phyloP scores from a whole-genome alignment of 148 eudicot species.

The Mesembryanthemum crystallinum region DNA sequence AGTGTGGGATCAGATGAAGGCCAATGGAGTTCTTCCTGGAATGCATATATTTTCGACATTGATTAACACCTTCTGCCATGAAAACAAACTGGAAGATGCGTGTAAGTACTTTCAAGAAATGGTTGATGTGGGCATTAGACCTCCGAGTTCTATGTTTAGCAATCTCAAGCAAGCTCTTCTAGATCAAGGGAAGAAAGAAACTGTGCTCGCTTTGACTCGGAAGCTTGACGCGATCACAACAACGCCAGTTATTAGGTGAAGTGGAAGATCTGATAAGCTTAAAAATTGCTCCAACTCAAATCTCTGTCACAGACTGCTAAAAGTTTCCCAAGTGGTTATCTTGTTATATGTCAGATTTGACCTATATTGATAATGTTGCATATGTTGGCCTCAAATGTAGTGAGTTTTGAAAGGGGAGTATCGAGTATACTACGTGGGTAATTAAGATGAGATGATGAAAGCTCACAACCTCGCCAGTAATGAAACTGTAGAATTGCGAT shows the following conservation, averaged over 20 bases:
- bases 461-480: no score
- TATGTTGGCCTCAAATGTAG: background rate
- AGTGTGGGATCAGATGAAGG: constrained; percentile 82
- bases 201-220: constrained; percentile 35
- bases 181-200: constrained; percentile 62
- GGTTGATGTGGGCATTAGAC: constrained; percentile 79
- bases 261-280: background rate
- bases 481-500: no score
- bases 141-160: constrained; percentile 65
- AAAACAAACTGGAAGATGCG: constrained; percentile 60
- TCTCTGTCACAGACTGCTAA: background rate
- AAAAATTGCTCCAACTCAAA: background rate
- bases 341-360: background rate
- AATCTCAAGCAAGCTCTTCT: constrained; percentile 59
- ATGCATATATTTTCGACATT: constrained; percentile 72
- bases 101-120: constrained; percentile 64
- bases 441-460: background rate
- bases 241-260: constrained; percentile 38
- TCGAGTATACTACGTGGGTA: background rate
- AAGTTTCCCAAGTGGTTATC: background rate
- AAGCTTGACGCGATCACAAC: constrained; percentile 58
- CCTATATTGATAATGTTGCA: background rate
- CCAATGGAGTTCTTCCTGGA: constrained; percentile 64
- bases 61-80: constrained; percentile 64
- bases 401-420: background rate